Evolutionary conservation across 495 filamentous ascomycete genomes (phyloP).

Genomic region (Emericellopsis terricola): DNA sequence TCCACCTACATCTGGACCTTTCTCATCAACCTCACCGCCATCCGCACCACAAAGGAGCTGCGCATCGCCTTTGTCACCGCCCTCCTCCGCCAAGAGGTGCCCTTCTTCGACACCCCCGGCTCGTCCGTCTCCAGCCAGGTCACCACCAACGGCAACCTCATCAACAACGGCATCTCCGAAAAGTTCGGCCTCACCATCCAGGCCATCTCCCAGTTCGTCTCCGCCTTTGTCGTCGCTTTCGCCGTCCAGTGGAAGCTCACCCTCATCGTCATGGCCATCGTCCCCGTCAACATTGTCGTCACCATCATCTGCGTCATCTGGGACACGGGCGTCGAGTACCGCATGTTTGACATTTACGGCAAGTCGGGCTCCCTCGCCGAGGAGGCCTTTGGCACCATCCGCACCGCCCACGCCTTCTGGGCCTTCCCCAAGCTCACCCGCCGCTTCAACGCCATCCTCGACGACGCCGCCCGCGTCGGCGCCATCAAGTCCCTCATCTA

Average conservation of each 20-base stretch:
- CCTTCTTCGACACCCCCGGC: constrained; percentile 25
- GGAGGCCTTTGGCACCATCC: constrained; percentile 63
- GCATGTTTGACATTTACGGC: constrained; percentile 46
- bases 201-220: constrained; percentile 49
- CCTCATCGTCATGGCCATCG: constrained; percentile 49
- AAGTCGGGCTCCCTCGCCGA: constrained; percentile 60
- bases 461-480: constrained; percentile 19
- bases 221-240: constrained; percentile 58
- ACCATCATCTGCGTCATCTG: constrained; percentile 61
- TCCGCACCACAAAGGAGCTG: not conserved
- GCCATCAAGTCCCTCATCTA: constrained; percentile 9
- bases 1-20: constrained; percentile 56
- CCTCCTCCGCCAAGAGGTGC: constrained; percentile 19
- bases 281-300: constrained; percentile 47
- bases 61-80: constrained; percentile 1
- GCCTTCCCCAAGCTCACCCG: constrained; percentile 33
- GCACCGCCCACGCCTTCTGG: constrained; percentile 46
- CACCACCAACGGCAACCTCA: constrained; percentile 23
- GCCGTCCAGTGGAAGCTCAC: constrained; percentile 55
- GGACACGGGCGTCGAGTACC: constrained; percentile 48
- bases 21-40: not conserved
- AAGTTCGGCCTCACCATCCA: constrained; percentile 51
- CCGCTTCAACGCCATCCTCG: constrained; percentile 23
- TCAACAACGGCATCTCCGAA: constrained; percentile 61
- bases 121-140: not conserved